These are phyloP conservation scores for Neurospora sp. DNA, from an alignment of 495 filamentous ascomycete genomes.

Conservation along the genomic window DNA sequence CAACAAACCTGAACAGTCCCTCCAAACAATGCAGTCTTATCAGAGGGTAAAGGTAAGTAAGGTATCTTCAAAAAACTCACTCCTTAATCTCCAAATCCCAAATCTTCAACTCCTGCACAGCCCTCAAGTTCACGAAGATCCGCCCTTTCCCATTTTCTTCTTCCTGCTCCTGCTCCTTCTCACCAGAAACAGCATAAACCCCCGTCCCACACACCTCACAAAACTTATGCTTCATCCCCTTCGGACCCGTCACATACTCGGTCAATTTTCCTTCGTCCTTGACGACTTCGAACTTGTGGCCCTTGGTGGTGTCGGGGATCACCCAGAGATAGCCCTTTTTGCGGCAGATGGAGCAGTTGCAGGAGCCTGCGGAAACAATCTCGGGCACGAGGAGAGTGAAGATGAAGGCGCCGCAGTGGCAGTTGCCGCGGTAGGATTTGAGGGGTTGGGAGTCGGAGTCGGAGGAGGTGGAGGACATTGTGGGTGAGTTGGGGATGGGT, in stretches of 20 bases:
- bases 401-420: conserved; percentile 43
- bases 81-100: conserved; percentile 18
- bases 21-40: too few relatives aligned
- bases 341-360: conserved; percentile 45
- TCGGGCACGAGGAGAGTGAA: conserved; percentile 36
- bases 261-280: conserved; percentile 27
- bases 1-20: too few relatives aligned
- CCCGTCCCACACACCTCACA: conserved; percentile 32
- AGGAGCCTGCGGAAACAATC: conserved; percentile 26
- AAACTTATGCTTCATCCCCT: conserved; percentile 30
- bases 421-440: conserved; percentile 46
- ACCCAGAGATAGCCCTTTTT: conserved; percentile 34
- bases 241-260: conserved; percentile 25
- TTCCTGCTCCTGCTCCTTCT: not conserved
- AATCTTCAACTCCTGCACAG: conserved; percentile 27
- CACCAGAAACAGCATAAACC: conserved; percentile 6
- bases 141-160: not conserved
- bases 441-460: conserved; percentile 7
- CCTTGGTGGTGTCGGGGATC: conserved; percentile 20
- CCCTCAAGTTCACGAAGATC: conserved; percentile 15
- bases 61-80: conserved; percentile 12
- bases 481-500: not conserved
- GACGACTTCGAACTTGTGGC: conserved; percentile 33
- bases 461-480: not conserved
- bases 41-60: not conserved